Conservation (phyloP, 768 basidiomycete genomes). For the Russula dissimulans region DNA sequence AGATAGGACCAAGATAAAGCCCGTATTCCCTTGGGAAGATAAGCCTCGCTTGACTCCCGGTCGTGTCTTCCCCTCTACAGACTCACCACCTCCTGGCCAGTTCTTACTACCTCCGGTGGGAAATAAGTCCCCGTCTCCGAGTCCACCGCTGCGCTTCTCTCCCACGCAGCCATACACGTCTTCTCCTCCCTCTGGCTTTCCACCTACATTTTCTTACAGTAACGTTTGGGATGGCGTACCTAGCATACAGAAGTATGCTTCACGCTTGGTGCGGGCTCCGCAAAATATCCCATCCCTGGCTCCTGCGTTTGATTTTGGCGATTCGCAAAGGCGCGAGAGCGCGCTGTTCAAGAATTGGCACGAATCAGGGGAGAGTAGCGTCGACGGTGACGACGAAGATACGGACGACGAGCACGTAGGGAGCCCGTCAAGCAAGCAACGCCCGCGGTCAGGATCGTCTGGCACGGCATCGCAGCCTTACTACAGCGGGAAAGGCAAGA, state of each 20-base stretch:
- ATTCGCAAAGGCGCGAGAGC: slow-evolving; percentile 27
- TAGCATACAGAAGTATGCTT: slow-evolving; percentile 69
- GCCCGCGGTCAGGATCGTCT: slow-evolving; percentile 27
- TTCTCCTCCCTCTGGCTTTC: slow-evolving; percentile 39
- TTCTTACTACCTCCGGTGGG: slow-evolving; percentile 8
- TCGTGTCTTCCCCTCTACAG: slow-evolving; percentile 49
- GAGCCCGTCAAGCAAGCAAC: slow-evolving; percentile 13
- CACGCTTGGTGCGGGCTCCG: slow-evolving; percentile 45
- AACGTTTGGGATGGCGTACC: slow-evolving; percentile 86
- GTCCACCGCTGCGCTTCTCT: slow-evolving; percentile 14
- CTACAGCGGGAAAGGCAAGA: slow-evolving; percentile 26
- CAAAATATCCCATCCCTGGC: slow-evolving; percentile 33
- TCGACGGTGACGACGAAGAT: slow-evolving; percentile 77
- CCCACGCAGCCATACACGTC: slow-evolving; percentile 21
- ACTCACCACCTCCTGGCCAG: slow-evolving; percentile 21
- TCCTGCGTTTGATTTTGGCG: slow-evolving; percentile 41
- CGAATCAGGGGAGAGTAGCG: slow-evolving; percentile 56
- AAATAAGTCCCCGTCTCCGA: slow-evolving; percentile 20
- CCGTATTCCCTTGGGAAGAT: slow-evolving; percentile 94
- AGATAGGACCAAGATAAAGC: slow-evolving; percentile 61
- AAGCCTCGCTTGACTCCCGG: slow-evolving; percentile 54
- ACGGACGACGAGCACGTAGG: slow-evolving; percentile 29
- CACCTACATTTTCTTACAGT: slow-evolving; percentile 50
- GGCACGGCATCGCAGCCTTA: too few species aligned
- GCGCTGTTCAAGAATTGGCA: slow-evolving; percentile 39